Percentiles rank a stretch among this genome's conserved stretches.
Evolutionary conservation across 805 yeast genomes (phyloP).

Genomic region (Nakazawaea wickerhamii): DNA sequence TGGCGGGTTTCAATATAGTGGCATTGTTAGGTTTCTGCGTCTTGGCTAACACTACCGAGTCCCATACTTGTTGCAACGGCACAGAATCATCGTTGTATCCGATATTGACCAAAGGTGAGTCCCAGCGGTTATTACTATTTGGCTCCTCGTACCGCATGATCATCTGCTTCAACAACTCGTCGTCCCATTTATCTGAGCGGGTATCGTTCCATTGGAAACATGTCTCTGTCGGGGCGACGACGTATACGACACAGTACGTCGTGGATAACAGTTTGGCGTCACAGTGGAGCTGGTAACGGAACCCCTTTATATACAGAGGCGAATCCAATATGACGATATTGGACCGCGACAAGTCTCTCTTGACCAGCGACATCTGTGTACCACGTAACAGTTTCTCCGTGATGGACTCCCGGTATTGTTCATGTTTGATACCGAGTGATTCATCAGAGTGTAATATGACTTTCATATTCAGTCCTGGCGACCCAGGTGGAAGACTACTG

Average conservation of each 20-base stretch:
- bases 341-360: slow-evolving; percentile 64
- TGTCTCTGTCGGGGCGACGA: slow-evolving; percentile 58
- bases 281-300: slow-evolving; percentile 88
- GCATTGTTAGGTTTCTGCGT: slow-evolving; percentile 80
- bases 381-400: slow-evolving; percentile 82
- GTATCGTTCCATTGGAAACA: slow-evolving; percentile 58
- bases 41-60: slow-evolving; percentile 51
- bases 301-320: slow-evolving; percentile 87
- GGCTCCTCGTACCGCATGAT: slow-evolving; percentile 93
- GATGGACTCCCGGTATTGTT: slow-evolving; percentile 62
- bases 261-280: slow-evolving; percentile 85
- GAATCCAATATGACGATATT: slow-evolving; percentile 82
- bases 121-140: slow-evolving; percentile 82
- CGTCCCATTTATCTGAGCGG: slow-evolving; percentile 52
- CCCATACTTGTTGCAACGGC: slow-evolving; percentile 66
- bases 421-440: slow-evolving; percentile 63
- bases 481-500: slow-evolving; percentile 30
- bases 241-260: slow-evolving; percentile 77
- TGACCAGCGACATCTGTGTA: slow-evolving; percentile 81
- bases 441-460: slow-evolving; percentile 77
- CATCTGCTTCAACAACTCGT: slow-evolving; percentile 57
- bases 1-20: slow-evolving; percentile 75
- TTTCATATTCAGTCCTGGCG: slow-evolving; percentile 49
- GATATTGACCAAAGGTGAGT: slow-evolving; percentile 79
- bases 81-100: slow-evolving; percentile 48